phyloP scores from a whole-genome alignment of 805 yeast genomes.

The Starmerella apis region DNA sequence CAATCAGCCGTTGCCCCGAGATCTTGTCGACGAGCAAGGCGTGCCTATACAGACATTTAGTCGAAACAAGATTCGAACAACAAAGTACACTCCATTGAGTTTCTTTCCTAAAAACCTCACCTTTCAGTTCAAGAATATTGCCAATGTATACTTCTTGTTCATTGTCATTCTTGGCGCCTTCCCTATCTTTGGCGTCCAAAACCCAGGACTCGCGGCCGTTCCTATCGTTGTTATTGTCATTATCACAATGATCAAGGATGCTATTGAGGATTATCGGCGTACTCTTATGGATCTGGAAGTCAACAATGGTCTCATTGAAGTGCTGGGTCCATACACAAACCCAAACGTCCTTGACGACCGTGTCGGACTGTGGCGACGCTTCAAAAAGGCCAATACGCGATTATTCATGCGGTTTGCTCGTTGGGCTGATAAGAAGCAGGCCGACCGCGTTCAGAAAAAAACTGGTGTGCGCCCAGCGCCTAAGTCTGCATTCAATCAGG shows the following conservation, averaged over 20 bases:
- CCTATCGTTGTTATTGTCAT: constrained; percentile 71
- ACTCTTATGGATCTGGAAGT: constrained; percentile 55
- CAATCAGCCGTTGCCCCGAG: constrained; percentile 42
- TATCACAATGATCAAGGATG: constrained; percentile 68
- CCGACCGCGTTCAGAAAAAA: constrained; percentile 22
- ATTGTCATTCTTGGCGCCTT: constrained; percentile 71
- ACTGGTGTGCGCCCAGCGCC: constrained; percentile 22
- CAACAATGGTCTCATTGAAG: constrained; percentile 59
- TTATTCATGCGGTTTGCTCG: constrained; percentile 21
- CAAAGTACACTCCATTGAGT: constrained; percentile 86
- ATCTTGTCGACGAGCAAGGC: constrained; percentile 46
- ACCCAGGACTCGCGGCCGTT: constrained; percentile 67
- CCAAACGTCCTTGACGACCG: constrained; percentile 48
- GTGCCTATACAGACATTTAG: constrained; percentile 54
- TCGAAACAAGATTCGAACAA: constrained; percentile 88
- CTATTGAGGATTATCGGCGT: constrained; percentile 66
- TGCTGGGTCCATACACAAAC: constrained; percentile 47
- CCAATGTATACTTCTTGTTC: constrained; percentile 77
- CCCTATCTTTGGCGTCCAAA: constrained; percentile 63
- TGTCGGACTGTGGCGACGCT: constrained; percentile 55
- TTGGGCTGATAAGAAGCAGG: constrained; percentile 22
- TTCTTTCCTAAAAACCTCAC: constrained; percentile 78
- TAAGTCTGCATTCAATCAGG: constrained; percentile 19
- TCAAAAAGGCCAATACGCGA: constrained; percentile 44
- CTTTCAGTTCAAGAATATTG: constrained; percentile 78